phyloP scores from a whole-genome alignment of 2,329 filamentous ascomycete species.

The Fusarium sp. region DNA sequence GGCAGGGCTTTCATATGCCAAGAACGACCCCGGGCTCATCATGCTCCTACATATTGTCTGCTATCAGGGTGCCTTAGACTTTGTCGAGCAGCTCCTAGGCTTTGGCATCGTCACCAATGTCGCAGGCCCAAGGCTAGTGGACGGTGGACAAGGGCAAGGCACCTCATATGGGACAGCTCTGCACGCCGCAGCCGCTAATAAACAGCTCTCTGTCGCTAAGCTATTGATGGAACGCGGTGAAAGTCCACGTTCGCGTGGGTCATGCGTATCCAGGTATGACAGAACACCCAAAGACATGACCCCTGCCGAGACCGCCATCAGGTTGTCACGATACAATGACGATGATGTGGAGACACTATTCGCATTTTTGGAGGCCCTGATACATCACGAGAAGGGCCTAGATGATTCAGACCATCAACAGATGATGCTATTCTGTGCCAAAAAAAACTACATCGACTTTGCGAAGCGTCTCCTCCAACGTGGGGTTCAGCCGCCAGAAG shows the following conservation, averaged over 20 bases:
- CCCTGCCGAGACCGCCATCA: conserved; percentile 4
- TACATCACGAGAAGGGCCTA: neutral
- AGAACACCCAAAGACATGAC: neutral
- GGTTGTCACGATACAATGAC: neutral
- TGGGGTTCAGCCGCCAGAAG: neutral
- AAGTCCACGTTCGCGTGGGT: neutral
- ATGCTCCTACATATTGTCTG: conserved; percentile 23
- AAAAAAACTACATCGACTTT: neutral
- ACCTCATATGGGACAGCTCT: conserved; percentile 2
- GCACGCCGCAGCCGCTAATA: conserved; percentile 7
- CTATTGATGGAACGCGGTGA: neutral
- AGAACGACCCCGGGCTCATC: neutral
- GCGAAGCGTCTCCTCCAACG: neutral
- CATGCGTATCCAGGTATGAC: neutral
- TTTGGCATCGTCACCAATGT: neutral
- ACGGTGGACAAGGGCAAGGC: conserved; percentile 4
- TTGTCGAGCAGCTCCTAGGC: neutral
- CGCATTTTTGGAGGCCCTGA: neutral
- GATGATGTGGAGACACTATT: neutral
- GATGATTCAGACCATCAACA: neutral
- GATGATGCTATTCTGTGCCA: neutral
- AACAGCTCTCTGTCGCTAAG: accelerated
- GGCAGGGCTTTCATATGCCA: neutral
- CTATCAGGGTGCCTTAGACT: neutral
- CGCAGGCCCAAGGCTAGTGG: neutral